Evolutionary conservation across 73 alveolate species (phyloP).

Genomic region (Blepharisma japonicum): DNA sequence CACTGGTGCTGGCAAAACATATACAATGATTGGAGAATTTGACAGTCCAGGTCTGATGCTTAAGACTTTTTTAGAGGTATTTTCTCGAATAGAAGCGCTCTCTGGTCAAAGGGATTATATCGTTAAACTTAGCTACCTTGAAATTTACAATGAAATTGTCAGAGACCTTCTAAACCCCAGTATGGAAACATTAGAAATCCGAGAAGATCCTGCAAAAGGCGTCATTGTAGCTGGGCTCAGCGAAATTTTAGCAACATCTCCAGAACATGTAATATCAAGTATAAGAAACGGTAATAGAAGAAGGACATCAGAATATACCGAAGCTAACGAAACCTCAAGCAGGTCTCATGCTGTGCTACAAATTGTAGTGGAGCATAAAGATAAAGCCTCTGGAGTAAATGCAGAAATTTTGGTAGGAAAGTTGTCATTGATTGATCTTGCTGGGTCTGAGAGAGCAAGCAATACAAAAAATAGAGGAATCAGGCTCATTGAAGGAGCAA

Average conservation of each 20-base stretch:
- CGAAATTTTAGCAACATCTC: slow-evolving; percentile 76
- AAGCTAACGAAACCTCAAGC: slow-evolving; percentile 70
- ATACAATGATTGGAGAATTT: slow-evolving; percentile 95
- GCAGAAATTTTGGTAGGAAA: slow-evolving; percentile 84
- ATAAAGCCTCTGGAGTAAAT: slow-evolving; percentile 78
- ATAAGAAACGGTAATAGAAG: slow-evolving; percentile 51
- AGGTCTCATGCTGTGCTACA: slow-evolving; percentile 82
- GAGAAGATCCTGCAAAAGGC: slow-evolving; percentile 95
- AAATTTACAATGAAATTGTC: slow-evolving; percentile 90
- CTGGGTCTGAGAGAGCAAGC: slow-evolving; percentile 97
- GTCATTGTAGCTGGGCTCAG: slow-evolving; percentile 83
- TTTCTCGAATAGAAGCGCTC: slow-evolving; percentile 63
- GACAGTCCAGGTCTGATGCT: slow-evolving; percentile 93
- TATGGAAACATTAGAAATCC: slow-evolving; percentile 71
- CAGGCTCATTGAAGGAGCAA: slow-evolving; percentile 98
- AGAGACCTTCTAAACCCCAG: slow-evolving; percentile 83
- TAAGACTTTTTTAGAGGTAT: slow-evolving; percentile 76
- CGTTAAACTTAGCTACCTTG: slow-evolving; percentile 31
- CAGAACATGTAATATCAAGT: slow-evolving; percentile 60
- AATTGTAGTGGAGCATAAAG: slow-evolving; percentile 53
- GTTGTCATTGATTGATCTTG: slow-evolving; percentile 91
- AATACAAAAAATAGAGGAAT: slow-evolving; percentile 93
- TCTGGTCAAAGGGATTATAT: background rate
- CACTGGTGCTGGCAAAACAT: slow-evolving; percentile 99
- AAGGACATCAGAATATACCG: slow-evolving; percentile 80